Evolutionary conservation across 202 grass and related monocot species (phyloP), one percentile per base, ranked within the genome.

Genomic region (Bolboschoenoplectus hybrid): DNA sequence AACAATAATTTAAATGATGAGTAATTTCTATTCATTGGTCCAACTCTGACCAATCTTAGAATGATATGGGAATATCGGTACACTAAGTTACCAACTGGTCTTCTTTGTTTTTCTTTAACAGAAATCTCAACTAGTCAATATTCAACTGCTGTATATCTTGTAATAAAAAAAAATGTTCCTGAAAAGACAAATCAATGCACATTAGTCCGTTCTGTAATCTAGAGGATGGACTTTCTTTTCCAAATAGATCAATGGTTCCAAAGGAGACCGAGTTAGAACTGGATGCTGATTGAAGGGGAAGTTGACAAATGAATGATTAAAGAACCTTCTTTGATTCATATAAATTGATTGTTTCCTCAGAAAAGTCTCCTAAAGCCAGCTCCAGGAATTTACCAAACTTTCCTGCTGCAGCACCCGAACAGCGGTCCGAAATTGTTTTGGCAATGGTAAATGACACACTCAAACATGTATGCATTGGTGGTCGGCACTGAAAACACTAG

Each of bases 401-500:
- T 50, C 14, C 69, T 74, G 19, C 45, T 34, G 19, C n/a, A 32
- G 1, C 51, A 74, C 19, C 34, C 9, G 32, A 74, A 9, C n/a
- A 49, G 20, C 39, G 26, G 26, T 26, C 26, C 26, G 26, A 26
- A 26, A 26, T 26, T 26, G 26, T 26, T 26, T 26, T 26, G 26
- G 26, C 26, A 26, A 26, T 26, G 26, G 26, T 26, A 26, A 26
- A 26, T 26, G 26, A 26, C 26, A 26, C 94, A 92, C 73, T 88
- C 52, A 2, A 84, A 97, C 79, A 97, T 82, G 52, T 97, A 91
- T 63, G 94, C 92, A 51, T 80, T 97, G 72, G 94, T 97, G 88
- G 92, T 94, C 82, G 94, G 94, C 90, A 97, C 92, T 16, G 94
- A 97, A 88, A 97, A 97, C 87, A 26, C 26, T 26, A 26, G 26